Base-by-base conservation (phyloP, 106 monocot genomes). In the Triglochin maritima region DNA sequence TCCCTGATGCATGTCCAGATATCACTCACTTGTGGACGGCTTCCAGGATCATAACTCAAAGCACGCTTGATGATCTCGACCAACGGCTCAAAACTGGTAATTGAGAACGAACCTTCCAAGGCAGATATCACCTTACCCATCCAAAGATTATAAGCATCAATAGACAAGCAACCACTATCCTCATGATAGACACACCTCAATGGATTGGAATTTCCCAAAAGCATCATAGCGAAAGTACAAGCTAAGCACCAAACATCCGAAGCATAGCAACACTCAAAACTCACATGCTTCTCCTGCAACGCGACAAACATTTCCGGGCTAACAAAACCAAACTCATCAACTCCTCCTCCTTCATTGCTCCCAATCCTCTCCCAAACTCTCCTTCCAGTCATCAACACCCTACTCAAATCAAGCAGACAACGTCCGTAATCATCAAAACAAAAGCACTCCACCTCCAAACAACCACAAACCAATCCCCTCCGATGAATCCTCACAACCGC, bases 211-310 rank as follows among this genome's bases (percentile, higher is more conserved):
- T 82, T 67, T 46, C 85, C 79, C 6, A 65, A 47, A 51, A 96
- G 69, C 77, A 85, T 66, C 60, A 71, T 56, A 12, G 74, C 68
- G 6, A 98, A 53, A 3, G 86, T 68, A 78, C 84, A 91, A 57
- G 80, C 82, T 63, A 98, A 76, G 29, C 84, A 88, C 96, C 96
- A 98, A 68, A 86, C 82, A 80, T 98, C 91, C 3, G 88, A 84
- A 7, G 63, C 66, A 81, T 70, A 70, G 12, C 77, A 73, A 51
- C 79, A 61, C 2, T 60, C 54, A 59, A 16, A 63, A 62, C 73
- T 63, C 17, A 72, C 57, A 56, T 56, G 56, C 43, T 70, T 47
- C 4, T 49, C 74, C 55, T 48, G 55, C 49, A 88, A 59, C 55
- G 57, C 29, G 49, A 57, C 16, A 70, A 80, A 63, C 3, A 79